A percentile compares a stretch with the other conserved stretches of the same genome.
Evolutionary conservation across 2,329 filamentous ascomycete genomes (phyloP).

Genomic region (Ceratocystis destructans): DNA sequence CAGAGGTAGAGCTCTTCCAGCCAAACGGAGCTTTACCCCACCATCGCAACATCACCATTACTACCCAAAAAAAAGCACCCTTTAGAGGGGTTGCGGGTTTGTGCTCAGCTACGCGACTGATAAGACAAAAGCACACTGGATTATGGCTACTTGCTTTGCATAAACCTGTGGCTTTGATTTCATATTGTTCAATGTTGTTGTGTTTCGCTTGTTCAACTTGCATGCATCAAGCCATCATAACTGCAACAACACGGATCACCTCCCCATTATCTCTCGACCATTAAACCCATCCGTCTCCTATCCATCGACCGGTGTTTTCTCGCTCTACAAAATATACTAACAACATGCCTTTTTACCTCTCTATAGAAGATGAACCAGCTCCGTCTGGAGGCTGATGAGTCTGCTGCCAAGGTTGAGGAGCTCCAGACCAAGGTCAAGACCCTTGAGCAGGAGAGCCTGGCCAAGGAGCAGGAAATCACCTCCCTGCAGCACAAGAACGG

Average conservation of each 20-base stretch:
- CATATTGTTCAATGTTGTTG: neutral
- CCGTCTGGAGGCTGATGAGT: constrained; percentile 84
- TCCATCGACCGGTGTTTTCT: neutral
- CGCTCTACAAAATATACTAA: constrained; percentile 7
- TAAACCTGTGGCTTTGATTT: neutral
- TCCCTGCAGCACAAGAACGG: constrained; percentile 92
- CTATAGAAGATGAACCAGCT: constrained; percentile 87
- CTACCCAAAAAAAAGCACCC: neutral
- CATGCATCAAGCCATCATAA: neutral
- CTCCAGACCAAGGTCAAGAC: constrained; percentile 74
- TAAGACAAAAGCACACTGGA: neutral
- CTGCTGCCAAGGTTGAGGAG: constrained; percentile 69
- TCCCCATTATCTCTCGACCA: neutral
- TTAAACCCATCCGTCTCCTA: neutral
- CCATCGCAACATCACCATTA: constrained; percentile 20
- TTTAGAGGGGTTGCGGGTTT: constrained; percentile 4
- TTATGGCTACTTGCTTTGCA: neutral
- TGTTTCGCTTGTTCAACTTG: neutral
- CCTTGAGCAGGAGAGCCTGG: constrained; percentile 85
- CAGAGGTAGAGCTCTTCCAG: neutral
- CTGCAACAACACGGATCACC: neutral
- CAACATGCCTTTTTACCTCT: constrained; percentile 2
- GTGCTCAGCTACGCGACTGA: neutral
- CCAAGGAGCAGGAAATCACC: constrained; percentile 96
- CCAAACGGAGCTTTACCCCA: constrained; percentile 13